Conservation (phyloP, 2,329 filamentous ascomycete species). For the Colletotrichum noveboracense region DNA sequence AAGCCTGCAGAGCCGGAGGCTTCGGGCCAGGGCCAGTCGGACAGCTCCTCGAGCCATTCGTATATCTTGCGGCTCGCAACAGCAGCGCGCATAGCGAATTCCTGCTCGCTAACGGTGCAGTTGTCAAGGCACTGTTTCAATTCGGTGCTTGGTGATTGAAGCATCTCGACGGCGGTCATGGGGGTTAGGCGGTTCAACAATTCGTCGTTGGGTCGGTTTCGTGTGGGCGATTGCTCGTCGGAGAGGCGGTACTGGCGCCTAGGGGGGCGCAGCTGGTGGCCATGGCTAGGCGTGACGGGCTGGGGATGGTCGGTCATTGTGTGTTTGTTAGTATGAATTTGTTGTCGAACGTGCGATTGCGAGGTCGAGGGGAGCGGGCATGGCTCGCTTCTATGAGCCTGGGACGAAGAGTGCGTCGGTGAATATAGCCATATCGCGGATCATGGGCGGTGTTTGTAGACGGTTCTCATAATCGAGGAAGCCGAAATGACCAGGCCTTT, state of each 20-base stretch:
- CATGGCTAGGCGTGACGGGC: constrained; percentile 34
- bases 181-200: constrained; percentile 68
- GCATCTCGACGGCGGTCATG: constrained; percentile 63
- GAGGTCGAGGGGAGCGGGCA: constrained; percentile 4
- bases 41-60: constrained; percentile 75
- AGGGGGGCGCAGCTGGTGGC: constrained; percentile 37
- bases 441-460: constrained; percentile 15
- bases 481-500: neutral
- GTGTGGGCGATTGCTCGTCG: constrained; percentile 50
- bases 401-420: constrained; percentile 1
- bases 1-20: constrained; percentile 58
- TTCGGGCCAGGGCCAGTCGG: constrained; percentile 62
- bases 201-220: constrained; percentile 56
- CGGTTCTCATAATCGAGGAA: constrained; percentile 6
- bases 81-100: constrained; percentile 74
- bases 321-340: constrained; percentile 9
- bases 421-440: constrained; percentile 17
- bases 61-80: constrained; percentile 73
- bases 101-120: constrained; percentile 69
- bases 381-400: constrained; percentile 20
- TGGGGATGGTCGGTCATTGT: constrained; percentile 41
- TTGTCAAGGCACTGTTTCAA: constrained; percentile 65
- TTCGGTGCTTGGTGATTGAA: constrained; percentile 57
- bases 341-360: constrained; percentile 19
- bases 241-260: constrained; percentile 43